phyloP scores from a whole-genome alignment of 2,329 filamentous ascomycete genomes.

The Helicocarpus griseus region DNA sequence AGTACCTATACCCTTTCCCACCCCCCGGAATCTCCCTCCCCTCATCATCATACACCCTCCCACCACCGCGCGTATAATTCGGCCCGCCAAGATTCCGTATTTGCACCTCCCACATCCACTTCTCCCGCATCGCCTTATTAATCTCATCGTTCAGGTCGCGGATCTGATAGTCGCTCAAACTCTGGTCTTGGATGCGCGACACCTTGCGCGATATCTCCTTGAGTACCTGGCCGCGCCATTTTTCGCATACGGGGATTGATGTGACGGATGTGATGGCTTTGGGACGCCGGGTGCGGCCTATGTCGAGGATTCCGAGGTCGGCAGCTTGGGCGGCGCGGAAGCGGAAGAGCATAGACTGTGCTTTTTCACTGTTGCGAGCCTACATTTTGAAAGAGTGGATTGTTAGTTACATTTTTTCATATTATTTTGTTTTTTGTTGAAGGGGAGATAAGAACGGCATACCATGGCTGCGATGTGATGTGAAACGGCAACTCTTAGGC shows the following conservation, averaged over 20 bases:
- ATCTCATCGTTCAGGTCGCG: slow-evolving; percentile 98
- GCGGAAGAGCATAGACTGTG: slow-evolving; percentile 99
- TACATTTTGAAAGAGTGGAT: slow-evolving; percentile 25
- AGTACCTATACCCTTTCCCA: slow-evolving; percentile 89
- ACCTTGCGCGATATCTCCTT: slow-evolving; percentile 97
- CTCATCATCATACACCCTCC: slow-evolving; percentile 62
- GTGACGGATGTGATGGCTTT: slow-evolving; percentile 83
- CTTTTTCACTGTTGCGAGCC: slow-evolving; percentile 97
- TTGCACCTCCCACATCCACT: slow-evolving; percentile 98
- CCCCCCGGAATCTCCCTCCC: slow-evolving; percentile 60
- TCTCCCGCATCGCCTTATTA: slow-evolving; percentile 98
- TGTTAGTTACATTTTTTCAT: not conserved
- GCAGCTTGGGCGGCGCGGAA: slow-evolving; percentile 96
- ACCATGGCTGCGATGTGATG: slow-evolving; percentile 6
- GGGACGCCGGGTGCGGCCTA: slow-evolving; percentile 76
- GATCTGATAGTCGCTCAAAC: slow-evolving; percentile 93
- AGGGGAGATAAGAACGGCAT: not conserved
- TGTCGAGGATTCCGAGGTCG: slow-evolving; percentile 92
- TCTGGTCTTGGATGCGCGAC: slow-evolving; percentile 83
- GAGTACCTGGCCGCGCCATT: slow-evolving; percentile 95
- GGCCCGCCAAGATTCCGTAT: slow-evolving; percentile 93
- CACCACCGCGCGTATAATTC: slow-evolving; percentile 79
- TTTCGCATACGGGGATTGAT: slow-evolving; percentile 79
- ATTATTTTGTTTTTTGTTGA: not conserved
- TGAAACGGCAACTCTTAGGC: not conserved